A percentile compares a stretch with the other conserved stretches of the same genome.
Conservation (phyloP, 1,284 basidiomycete species). For the Cutaneotrichosporon cutaneum region DNA sequence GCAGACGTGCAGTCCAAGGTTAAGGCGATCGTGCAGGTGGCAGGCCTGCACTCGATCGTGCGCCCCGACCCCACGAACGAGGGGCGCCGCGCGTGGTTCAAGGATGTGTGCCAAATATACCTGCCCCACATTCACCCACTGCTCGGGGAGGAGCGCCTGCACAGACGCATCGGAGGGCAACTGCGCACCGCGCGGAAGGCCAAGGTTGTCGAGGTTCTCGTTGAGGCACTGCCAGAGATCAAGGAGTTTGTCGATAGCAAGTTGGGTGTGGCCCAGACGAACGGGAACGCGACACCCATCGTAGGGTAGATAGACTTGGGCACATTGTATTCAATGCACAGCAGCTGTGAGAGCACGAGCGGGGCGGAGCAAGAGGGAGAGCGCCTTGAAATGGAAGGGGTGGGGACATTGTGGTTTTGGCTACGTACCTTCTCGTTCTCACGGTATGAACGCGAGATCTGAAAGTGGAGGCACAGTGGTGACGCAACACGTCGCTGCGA, state of each 20-base stretch:
- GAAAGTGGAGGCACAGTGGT: background rate
- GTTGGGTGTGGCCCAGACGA: constrained; percentile 14
- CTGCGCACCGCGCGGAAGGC: constrained; percentile 41
- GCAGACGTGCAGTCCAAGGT: constrained; percentile 64
- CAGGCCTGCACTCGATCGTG: constrained; percentile 61
- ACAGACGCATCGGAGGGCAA: constrained; percentile 47
- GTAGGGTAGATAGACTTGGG: background rate
- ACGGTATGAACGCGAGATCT: background rate
- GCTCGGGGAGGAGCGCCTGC: constrained; percentile 43
- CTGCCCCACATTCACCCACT: constrained; percentile 45
- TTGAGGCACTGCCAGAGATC: constrained; percentile 44
- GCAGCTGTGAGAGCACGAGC: background rate
- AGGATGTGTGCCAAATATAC: constrained; percentile 44
- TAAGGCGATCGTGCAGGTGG: constrained; percentile 70
- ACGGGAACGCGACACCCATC: background rate
- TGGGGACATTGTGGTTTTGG: background rate
- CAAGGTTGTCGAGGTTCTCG: constrained; percentile 49
- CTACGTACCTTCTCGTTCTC: background rate
- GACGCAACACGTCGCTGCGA: background rate
- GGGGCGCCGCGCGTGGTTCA: constrained; percentile 46
- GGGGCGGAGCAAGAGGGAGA: no score
- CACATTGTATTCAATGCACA: background rate
- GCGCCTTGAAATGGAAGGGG: no score
- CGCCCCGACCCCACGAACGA: constrained; percentile 46
- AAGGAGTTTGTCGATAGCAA: constrained; percentile 41